Evolutionary conservation across 2,329 filamentous ascomycete genomes (phyloP).

Genomic region (Apiospora arundinis): DNA sequence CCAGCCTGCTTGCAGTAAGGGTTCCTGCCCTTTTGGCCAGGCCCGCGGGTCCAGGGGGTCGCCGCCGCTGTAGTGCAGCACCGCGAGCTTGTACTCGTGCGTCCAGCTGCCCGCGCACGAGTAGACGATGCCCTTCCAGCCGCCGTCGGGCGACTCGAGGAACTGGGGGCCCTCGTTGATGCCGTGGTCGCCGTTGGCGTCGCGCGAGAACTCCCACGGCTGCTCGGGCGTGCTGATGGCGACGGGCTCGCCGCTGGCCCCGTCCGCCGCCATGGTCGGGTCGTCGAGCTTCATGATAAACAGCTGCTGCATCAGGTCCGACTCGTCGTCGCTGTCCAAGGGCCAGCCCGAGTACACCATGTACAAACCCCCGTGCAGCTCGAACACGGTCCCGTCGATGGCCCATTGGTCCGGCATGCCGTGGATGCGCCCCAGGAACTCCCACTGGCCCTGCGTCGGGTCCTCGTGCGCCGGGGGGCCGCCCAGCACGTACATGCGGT

Average conservation of each 20-base stretch:
- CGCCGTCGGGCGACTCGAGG: conserved; percentile 36
- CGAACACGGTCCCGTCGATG: conserved; percentile 42
- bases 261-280: conserved; percentile 32
- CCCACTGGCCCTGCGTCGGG: conserved; percentile 38
- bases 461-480: conserved; percentile 36
- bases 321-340: conserved; percentile 28
- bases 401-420: conserved; percentile 41
- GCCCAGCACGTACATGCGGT: conserved; percentile 42
- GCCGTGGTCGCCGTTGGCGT: conserved; percentile 36
- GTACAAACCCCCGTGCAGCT: conserved; percentile 35
- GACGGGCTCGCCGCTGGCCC: conserved; percentile 27
- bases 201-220: conserved; percentile 40
- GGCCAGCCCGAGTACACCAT: conserved; percentile 43
- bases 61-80: conserved; percentile 37
- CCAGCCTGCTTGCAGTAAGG: conserved; percentile 33
- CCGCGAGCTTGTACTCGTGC: conserved; percentile 42
- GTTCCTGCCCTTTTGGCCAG: conserved; percentile 38
- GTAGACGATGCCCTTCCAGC: conserved; percentile 39
- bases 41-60: conserved; percentile 36
- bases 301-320: conserved; percentile 38
- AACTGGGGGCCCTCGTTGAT: conserved; percentile 44
- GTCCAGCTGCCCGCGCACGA: conserved; percentile 42
- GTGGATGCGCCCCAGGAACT: conserved; percentile 39
- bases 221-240: conserved; percentile 34
- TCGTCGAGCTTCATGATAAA: conserved; percentile 37